Evolutionary conservation across 768 basidiomycete species (phyloP), one percentile per base, ranked within the genome.

Genomic region (Cystofilobasidium capitatum): DNA sequence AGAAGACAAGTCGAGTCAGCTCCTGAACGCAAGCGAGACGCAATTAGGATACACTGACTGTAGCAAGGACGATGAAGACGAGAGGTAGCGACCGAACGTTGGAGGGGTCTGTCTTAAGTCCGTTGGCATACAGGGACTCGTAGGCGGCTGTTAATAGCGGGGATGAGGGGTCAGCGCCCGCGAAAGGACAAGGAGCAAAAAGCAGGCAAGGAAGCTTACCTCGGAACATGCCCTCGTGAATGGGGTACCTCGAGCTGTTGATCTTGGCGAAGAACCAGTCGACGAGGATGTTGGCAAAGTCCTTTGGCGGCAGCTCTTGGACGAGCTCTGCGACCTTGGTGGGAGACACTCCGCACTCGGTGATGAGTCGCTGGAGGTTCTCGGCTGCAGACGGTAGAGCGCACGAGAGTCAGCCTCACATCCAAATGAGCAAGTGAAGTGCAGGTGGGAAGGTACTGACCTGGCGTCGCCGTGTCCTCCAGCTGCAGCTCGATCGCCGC

Each of bases 191-290:
- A 36, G n/a, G 22, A 58, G 22, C 14, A n/a, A 1, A 26, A n/a
- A 59, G 65, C 59, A 29, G 79, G 6, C 87, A 85, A 24, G 81
- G 77, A 74, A 88, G 91, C 0, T 87, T 82, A 35, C 81, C 73
- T 45, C 91, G 83, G 74, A 96, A 93, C 70, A 88, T 86, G 59
- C 81, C 81, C 65, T 93, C 91, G 35, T 88, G 89, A 20, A 94
- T 82, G 58, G 91, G 92, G 78, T 94, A 94, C 47, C 91, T 85
- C 26, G 91, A 91, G 85, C 89, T 92, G 74, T 96, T 94, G 75
- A 91, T 90, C 73, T 76, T 66, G 26, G 66, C 51, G 66, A 64
- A 70, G 55, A 66, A 69, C 64, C 72, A 57, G 66, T 62, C 57
- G 40, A 69, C 37, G 49, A 49, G 83, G 36, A 83, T 83, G 72